phyloP scores from a whole-genome alignment of 805 yeast species.

The Zygosaccharomyces pseudorouxii region DNA sequence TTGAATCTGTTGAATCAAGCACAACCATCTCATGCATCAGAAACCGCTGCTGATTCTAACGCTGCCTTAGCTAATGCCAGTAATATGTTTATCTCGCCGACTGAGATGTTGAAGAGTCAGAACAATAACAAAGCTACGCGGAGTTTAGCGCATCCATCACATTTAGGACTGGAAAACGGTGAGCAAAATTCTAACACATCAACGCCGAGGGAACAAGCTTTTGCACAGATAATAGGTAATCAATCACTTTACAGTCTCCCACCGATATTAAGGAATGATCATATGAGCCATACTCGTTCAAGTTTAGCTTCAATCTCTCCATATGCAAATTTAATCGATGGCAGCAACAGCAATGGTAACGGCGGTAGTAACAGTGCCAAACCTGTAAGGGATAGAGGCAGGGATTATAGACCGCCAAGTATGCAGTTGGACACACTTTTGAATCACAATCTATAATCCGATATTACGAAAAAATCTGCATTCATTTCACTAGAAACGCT shows the following conservation, averaged over 20 bases:
- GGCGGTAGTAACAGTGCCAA: background rate
- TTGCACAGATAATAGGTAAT: slow-evolving; percentile 9
- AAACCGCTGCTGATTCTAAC: slow-evolving; percentile 5
- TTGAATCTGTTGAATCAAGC: slow-evolving; percentile 25
- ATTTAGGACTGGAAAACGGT: slow-evolving; percentile 3
- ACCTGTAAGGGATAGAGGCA: slow-evolving; percentile 7
- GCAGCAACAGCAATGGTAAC: background rate
- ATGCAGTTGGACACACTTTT: slow-evolving; percentile 44
- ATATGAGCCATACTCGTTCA: background rate
- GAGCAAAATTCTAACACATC: slow-evolving; percentile 6
- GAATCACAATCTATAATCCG: slow-evolving; percentile 22
- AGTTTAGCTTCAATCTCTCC: background rate
- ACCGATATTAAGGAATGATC: background rate
- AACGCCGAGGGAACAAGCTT: slow-evolving; percentile 15
- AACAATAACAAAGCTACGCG: slow-evolving; percentile 10
- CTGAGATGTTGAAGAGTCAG: slow-evolving; percentile 36
- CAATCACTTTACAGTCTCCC: background rate
- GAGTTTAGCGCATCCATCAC: slow-evolving; percentile 1
- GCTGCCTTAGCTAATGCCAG: slow-evolving; percentile 25
- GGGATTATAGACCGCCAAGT: slow-evolving; percentile 45
- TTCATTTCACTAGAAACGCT: background rate
- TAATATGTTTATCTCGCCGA: slow-evolving; percentile 52
- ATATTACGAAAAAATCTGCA: background rate
- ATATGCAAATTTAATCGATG: background rate
- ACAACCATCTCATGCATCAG: slow-evolving; percentile 2